Evolutionary conservation across 1,284 basidiomycete species (phyloP), one percentile per base, ranked within the genome.

Genomic region (Macrocystidia cucumis): DNA sequence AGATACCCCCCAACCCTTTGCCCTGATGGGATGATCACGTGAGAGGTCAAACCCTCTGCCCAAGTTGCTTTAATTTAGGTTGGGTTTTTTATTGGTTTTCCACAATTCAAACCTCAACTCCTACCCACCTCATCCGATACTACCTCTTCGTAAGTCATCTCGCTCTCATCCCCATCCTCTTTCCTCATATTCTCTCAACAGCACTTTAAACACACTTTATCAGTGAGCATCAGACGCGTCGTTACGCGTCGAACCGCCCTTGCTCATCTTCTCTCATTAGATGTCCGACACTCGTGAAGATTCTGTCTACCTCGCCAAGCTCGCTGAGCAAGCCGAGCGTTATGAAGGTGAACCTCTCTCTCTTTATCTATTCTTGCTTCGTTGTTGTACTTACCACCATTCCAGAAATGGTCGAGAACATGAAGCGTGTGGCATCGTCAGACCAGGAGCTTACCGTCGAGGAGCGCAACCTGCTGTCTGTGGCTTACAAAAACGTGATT

Each of bases 401-500:
- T n/a, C n/a, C 63, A 92, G 90, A 96, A 66, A 96, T 96, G 92
- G 92, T 97, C 51, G 88, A 92, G 71, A 95, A 95, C 78, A 97
- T 97, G 92, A 96, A 96, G 81, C 80, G 81, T 46, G 91, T 97
- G 50, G 92, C 92, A 44, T 95, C 91, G 20, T 91, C 90, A 41
- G 90, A 93, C 74, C 88, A 93, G 66, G 92, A 98, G 61, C 87
- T 98, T 58, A 97, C 95, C 48, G 95, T 98, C 37, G 95, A 98
- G 72, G 95, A 98, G 72, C 92, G 96, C 48, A 98, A 98, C 66
- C 82, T 98, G 40, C 81, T 98, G 41, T 98, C 93, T 18, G 95
- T 98, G 48, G 95, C 95, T 19, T 98, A 98, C 81, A 99, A 99
- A 90, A 99, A 98, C 69, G 93, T 98, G 48, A 98, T 98, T 54